Evolutionary conservation across 148 eudicot species (phyloP), one percentile per base, ranked within the genome.

Genomic region (Rhododendron kiyosumense): DNA sequence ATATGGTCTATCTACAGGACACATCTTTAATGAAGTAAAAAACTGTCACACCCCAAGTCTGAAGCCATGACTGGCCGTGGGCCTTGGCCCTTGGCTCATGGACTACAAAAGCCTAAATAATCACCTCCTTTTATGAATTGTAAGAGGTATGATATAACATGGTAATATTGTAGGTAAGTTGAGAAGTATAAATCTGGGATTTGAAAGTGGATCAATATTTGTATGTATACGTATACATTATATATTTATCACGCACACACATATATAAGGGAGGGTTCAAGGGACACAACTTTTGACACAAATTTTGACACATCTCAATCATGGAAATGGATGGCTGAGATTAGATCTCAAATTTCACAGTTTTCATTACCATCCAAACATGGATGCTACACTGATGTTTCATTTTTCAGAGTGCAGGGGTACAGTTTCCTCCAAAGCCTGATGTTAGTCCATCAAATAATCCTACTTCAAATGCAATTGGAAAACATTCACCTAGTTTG

Each of bases 351-450:
- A 30, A 38, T 82, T 46, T 54, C 3, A 13, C 2, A 2, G 32
- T 36, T 54, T 77, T 84, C 43, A 13, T 84, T 41, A 41, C 14
- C 81, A 36, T 71, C 12, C 41, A 34, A 28, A 46, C 74, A 67
- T 38, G 38, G 61, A 52, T 69, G 76, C 71, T 48, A 78, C 79
- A 26, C 80, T 81, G 89, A 80, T 22, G 67, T 85, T 28, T 82
- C 52, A 59, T 18, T 84, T 89, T 85, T 85, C 94, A 97, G 99
- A 94, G 87, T 95, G 96, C 96, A 89, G 99, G 98, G 49, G 95
- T 97, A 79, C 89, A 97, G 88, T 97, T 97, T 89, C 94, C 96
- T 75, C 91, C 87, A 84, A 91, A 93, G 81, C 84, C 92, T 86
- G 88, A 67, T 77, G 90, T 84, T 45, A 83, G 82, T 65, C 88